Base-by-base conservation (phyloP, 805 yeast species). In the Ogataea dorogensis region DNA sequence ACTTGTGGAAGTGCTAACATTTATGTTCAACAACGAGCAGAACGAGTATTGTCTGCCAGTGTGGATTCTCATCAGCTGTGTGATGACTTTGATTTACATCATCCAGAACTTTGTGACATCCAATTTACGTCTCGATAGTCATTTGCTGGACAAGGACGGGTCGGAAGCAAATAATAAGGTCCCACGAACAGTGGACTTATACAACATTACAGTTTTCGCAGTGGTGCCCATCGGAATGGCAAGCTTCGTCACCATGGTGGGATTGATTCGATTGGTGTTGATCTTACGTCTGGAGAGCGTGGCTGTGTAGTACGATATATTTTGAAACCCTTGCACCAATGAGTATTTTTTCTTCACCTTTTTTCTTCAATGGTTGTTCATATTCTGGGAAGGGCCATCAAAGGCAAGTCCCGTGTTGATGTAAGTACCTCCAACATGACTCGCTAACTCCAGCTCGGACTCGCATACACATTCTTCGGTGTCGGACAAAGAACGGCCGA, bases 161-260 rank as follows among this genome's bases (percentile, higher is more conserved):
- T 23, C 26, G 15, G 9, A 40, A 9, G 24, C 28, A 13, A 27
- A 24, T 7, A 23, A 29, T 65, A 49, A 64, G 57, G 47, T 62
- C 60, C 71, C 77, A 25, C 70, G 96, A 36, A 81, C 88, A 22
- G 85, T 89, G 42, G 95, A 91, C 57, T 69, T 89, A 37, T 86
- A 87, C 59, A 86, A 84, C 49, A 85, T 93, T 32, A 87, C 85
- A 0, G 97, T 91, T 2, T 91, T 86, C 64, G 97, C 98, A 2
- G 98, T 91, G 25, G 96, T 91, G n/a, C 98, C 98, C 0, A 87
- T 91, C 12, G 98, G 98, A 0, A 54, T 91, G 42, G 97, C 98
- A 4, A 86, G 96, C 50, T 91, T 93, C 53, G 63, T 89, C 16
- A 88, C 98, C 3, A 86, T 89, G 95, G 68, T 88, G 23, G 93